Base-by-base conservation (phyloP, 2,329 filamentous ascomycete genomes). In the Escovopsis weberi region DNA sequence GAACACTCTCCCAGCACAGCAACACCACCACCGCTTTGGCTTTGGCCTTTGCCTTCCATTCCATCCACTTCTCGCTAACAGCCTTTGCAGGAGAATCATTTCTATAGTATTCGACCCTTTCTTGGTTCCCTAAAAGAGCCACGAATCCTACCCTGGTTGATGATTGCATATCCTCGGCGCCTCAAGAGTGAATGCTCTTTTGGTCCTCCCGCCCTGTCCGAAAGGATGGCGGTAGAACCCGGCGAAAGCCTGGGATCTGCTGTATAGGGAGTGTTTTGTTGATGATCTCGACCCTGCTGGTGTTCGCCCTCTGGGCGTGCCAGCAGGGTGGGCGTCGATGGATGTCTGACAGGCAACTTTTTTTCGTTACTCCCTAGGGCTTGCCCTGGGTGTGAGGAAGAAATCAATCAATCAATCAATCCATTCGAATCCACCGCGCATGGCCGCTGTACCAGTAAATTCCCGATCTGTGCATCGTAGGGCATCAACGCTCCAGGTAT, bases 111-210 rank as follows among this genome's bases (percentile, higher is more conserved):
- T 85, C 79, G 79, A 87, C 82, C 75, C 73, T 74, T 79, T 85
- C 84, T 91, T 82, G 85, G 79, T 82, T 89, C 77, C 78, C 78
- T 75, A 87, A 75, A 82, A 73, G 74, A 94, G 87, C 84, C 77
- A 86, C 82, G 89, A 82, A 86, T 76, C 78, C 78, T 77, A 89
- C 80, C 83, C 85, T 86, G 85, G 84, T 83, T 85, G 85, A 93
- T 91, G 85, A 93, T 65, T 67, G 57, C 57, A 84, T 75, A 81
- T 85, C 85, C 82, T 85, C 85, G 78, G 72, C 73, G 69, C 81
- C 82, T 30, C 80, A 77, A 85, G 83, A 87, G 84, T 91, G 84
- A 88, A 82, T 72, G 71, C 66, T 66, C 68, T 60, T 67, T 60
- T 61, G 61, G 61, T 73, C 67, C 71, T 72, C 67, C 75, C 72